Conservation (phyloP, 1,139 yeast genomes). For the Suhomyces chickasaworum region DNA sequence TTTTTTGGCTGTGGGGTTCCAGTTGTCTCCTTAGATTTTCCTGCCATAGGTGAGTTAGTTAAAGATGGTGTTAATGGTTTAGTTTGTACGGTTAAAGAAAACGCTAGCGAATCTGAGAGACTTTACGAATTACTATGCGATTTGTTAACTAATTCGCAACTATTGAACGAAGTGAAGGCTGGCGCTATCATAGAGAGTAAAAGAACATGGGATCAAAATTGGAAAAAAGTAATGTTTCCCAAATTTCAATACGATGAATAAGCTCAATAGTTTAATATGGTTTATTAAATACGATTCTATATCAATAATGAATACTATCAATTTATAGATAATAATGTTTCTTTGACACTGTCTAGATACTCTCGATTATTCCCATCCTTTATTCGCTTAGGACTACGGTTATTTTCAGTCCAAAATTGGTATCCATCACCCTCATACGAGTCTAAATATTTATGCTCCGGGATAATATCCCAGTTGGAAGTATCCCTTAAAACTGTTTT, state of each 20-base stretch:
- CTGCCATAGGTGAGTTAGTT: slow-evolving; percentile 69
- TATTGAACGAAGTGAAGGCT: slow-evolving; percentile 42
- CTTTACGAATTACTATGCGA: slow-evolving; percentile 52
- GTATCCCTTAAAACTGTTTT: slow-evolving; percentile 27
- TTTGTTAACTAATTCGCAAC: slow-evolving; percentile 44
- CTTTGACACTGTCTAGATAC: slow-evolving; percentile 21
- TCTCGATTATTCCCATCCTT: slow-evolving; percentile 41
- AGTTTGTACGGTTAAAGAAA: slow-evolving; percentile 40
- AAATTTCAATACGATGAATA: slow-evolving; percentile 20
- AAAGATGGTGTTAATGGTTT: slow-evolving; percentile 48
- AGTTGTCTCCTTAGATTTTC: slow-evolving; percentile 74
- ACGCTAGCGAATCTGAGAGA: slow-evolving; percentile 45
- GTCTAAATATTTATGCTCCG: slow-evolving; percentile 53
- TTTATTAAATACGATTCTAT: not conserved
- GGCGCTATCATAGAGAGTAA: slow-evolving; percentile 76
- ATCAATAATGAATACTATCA: not conserved
- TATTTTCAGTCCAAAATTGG: slow-evolving; percentile 50
- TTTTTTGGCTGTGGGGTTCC: slow-evolving; percentile 97
- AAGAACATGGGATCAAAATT: slow-evolving; percentile 73
- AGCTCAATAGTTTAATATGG: not conserved
- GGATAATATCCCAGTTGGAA: slow-evolving; percentile 43
- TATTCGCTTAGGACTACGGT: slow-evolving; percentile 32
- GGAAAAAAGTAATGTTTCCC: slow-evolving; percentile 46
- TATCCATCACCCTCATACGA: slow-evolving; percentile 49
- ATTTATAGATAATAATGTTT: slow-evolving; percentile 1